A percentile compares a stretch with the other conserved stretches of the same genome.
These are phyloP conservation scores for Dictyostelium firmibasis DNA, from an alignment of 78 protist species.

Conservation along the genomic window DNA sequence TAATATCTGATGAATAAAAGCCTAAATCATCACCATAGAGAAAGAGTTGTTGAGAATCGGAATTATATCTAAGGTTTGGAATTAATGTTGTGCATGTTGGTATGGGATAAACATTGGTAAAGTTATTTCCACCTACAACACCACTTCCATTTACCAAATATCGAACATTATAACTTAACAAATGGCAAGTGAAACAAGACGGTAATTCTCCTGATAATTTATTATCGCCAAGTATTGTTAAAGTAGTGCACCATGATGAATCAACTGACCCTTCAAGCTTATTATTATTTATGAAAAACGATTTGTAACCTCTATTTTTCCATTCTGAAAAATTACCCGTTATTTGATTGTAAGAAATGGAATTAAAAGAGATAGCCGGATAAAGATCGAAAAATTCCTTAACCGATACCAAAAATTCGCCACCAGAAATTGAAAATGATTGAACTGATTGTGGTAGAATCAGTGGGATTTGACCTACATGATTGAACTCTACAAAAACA, in stretches of 20 bases:
- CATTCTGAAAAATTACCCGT: neutral
- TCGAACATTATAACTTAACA: neutral
- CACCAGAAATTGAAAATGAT: neutral
- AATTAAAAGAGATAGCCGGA: too few relatives aligned
- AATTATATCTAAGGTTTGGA: neutral
- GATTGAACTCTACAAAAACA: neutral
- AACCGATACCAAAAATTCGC: neutral
- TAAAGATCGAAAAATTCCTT: neutral
- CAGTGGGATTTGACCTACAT: neutral
- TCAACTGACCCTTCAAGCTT: neutral
- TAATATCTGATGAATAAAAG: neutral
- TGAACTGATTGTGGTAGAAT: neutral
- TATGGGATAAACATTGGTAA: neutral
- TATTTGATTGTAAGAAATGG: too few relatives aligned
- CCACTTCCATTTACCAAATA: neutral
- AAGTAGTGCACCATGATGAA: neutral
- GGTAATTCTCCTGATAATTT: neutral
- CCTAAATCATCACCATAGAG: neutral
- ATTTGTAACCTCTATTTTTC: neutral
- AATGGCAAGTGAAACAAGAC: neutral
- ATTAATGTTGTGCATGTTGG: neutral
- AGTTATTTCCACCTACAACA: neutral
- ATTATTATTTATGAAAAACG: neutral
- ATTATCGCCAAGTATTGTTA: neutral
- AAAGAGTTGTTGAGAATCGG: neutral